phyloP scores from a whole-genome alignment of 2,329 filamentous ascomycete genomes.

The Thelonectria blattea region DNA sequence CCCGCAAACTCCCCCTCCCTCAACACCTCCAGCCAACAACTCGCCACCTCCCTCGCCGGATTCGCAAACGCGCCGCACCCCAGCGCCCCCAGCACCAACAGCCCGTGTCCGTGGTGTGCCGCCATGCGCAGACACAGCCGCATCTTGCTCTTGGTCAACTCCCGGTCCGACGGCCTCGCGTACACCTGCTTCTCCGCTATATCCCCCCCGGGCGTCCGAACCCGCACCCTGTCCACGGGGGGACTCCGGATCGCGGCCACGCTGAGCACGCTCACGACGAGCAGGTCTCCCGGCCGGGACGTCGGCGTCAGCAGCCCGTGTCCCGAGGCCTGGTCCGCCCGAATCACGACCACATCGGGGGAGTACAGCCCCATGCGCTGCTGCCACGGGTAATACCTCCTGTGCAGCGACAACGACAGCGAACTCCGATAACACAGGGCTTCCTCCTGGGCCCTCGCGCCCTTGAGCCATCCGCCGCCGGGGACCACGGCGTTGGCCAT shows the following conservation, averaged over 20 bases:
- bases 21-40: constrained; percentile 67
- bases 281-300: constrained; percentile 43
- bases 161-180: constrained; percentile 50
- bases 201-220: constrained; percentile 23
- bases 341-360: constrained; percentile 64
- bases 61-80: constrained; percentile 73
- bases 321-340: constrained; percentile 52
- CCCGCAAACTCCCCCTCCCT: constrained; percentile 65
- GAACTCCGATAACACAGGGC: constrained; percentile 69
- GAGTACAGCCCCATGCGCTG: constrained; percentile 62
- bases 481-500: constrained; percentile 64
- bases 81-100: constrained; percentile 70
- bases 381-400: constrained; percentile 59
- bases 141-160: constrained; percentile 68
- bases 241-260: constrained; percentile 62
- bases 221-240: constrained; percentile 26
- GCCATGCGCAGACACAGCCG: constrained; percentile 65
- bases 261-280: constrained; percentile 64
- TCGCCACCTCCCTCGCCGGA: constrained; percentile 65
- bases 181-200: constrained; percentile 47
- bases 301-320: constrained; percentile 52
- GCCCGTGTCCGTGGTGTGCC: constrained; percentile 59
- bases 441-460: constrained; percentile 72
- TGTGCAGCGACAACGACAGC: constrained; percentile 54
- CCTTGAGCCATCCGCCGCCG: constrained; percentile 69